Evolutionary conservation across 1,139 yeast genomes (phyloP), one percentile per base, ranked within the genome.

Genomic region (Candida tunisiensis): DNA sequence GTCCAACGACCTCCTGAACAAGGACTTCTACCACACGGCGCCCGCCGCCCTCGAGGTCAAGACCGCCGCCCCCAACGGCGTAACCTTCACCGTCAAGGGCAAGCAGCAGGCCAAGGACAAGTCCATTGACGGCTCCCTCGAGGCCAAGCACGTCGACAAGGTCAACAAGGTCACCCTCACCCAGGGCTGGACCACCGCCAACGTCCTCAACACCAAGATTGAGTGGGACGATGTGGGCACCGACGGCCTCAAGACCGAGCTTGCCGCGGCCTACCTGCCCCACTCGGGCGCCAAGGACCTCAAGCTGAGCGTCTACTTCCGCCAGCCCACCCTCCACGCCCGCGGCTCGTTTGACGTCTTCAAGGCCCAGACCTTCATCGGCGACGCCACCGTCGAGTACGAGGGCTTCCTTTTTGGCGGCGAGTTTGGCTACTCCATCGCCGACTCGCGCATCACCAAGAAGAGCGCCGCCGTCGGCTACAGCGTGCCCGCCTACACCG

Each of bases 331-430:
- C 35, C 77, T 88, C 59, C 78, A 80, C 54, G 93, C 94, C 46
- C 77, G 94, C 62, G 91, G 85, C 44, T 80, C 80, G 65, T 82
- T 91, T 47, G 95, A 91, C 62, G 66, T 88, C 53, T 69, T 85
- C 56, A 85, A 85, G 69, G 94, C 94, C 45, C 94, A 96, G 47
- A 66, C 78, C 43, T 85, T 93, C 56, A 74, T 82, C 45, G 95
- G 95, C 59, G 95, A 88, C 59, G 70, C 82, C 54, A 74, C 93
- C 41, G 71, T 85, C 48, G 93, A 93, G 53, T 93, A 80, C 61
- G 94, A 83, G 49, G 95, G 95, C 44, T 77, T 83, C 69, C 73
- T 92, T 44, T 91, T 88, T 45, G 98, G 98, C 62, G 93, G 91
- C 42, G 94, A 88, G 63, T 72, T 88, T 51, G 92, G 93, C 49